Conservation (phyloP, 2,329 filamentous ascomycete species). For the Myriangium duriaei region DNA sequence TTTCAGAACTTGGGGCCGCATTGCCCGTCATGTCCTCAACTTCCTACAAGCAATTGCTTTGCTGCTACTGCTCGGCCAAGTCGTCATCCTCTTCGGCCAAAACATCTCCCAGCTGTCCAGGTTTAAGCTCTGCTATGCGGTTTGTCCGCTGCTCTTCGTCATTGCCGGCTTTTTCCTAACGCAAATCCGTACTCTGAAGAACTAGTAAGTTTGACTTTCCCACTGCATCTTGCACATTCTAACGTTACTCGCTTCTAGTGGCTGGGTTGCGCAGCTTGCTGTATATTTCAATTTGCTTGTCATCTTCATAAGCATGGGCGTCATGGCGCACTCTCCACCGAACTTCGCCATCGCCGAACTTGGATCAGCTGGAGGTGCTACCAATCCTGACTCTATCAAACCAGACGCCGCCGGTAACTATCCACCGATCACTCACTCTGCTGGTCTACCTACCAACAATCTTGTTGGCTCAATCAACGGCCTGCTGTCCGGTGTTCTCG, state of each 20-base stretch:
- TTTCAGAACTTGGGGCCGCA: conserved; percentile 36
- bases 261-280: conserved; percentile 7
- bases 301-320: conserved; percentile 10
- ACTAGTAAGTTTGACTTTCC: conserved; percentile 3
- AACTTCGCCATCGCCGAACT: conserved; percentile 6
- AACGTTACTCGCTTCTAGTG: no score
- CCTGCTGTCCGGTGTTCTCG: conserved; percentile 20
- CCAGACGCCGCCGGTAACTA: conserved; percentile 13
- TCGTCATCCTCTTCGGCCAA: conserved; percentile 13
- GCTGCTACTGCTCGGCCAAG: conserved; percentile 24
- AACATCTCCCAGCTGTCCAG: conserved; percentile 6
- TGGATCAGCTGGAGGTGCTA: conserved; percentile 1
- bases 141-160: conserved; percentile 7
- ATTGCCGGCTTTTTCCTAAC: conserved; percentile 8
- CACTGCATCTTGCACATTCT: no score
- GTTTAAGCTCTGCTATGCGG: neutral
- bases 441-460: conserved; percentile 5
- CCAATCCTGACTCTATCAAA: conserved; percentile 10
- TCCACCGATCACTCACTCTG: conserved; percentile 7
- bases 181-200: conserved; percentile 9
- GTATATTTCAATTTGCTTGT: conserved; percentile 9
- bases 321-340: conserved; percentile 7
- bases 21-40: conserved; percentile 36
- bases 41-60: conserved; percentile 34
- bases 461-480: conserved; percentile 16